Evolutionary conservation across 768 basidiomycete genomes (phyloP), one percentile per base, ranked within the genome.

Genomic region (Rhodotorula toruloides): DNA sequence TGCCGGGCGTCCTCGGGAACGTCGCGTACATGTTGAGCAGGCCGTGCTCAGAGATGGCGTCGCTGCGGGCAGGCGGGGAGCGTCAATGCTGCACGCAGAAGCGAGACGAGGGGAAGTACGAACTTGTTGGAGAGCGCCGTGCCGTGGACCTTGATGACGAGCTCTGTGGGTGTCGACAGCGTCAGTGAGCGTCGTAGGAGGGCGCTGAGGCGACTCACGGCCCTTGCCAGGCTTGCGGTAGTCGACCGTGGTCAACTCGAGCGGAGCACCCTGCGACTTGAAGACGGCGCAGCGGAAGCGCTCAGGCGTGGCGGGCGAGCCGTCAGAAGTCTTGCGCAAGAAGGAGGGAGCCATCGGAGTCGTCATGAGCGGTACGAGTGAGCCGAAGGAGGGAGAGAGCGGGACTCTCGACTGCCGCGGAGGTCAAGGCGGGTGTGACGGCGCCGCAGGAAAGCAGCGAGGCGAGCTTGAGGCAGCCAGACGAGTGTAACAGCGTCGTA

Each of bases 1-100:
- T 31, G 11, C 58, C 58, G 42, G 64, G 64, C 31, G 53, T 55
- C 39, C 47, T 29, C 22, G 56, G 56, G 32, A 34, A 58, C 7
- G 46, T 37, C 34, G 13, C n/a, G 56, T 47, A 17, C 11, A 2
- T 0, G 32, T 32, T 31, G 46, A 58, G 56, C 13, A 54, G 34
- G 25, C 46, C 56, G 34, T 7, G 10, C n/a, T 13, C 46, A 17
- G 34, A 27, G 46, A 58, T 34, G 46, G 16, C n/a, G 46, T 58
- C 56, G 56, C 47, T 48, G 27, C 29, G 29, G 47, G n/a, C n/a
- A 16, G 29, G 47, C 6, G 31, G 22, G 19, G 46, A 9, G 46
- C 11, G 40, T 40, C 40, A 43, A 31, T 12, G 29, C 16, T 16
- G 29, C 27, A 14, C 3, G 31, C 7, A 14, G 10, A 6, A 17